phyloP scores from a whole-genome alignment of 164 flowering plant genomes.

The Stephania yunnanensis region DNA sequence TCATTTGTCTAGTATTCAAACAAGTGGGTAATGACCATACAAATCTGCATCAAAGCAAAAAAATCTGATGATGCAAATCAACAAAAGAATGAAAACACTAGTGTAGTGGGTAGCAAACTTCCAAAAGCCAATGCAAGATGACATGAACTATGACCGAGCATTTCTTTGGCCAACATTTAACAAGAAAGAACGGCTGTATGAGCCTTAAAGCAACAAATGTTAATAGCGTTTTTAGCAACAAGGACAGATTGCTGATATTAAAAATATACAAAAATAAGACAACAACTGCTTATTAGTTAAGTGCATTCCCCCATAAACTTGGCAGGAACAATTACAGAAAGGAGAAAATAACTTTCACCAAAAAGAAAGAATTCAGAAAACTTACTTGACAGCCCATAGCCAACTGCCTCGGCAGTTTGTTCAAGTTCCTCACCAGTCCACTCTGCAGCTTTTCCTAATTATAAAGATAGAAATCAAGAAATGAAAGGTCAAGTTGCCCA shows the following conservation, averaged over 20 bases:
- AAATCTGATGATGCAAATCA: not conserved
- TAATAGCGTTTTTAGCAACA: not conserved
- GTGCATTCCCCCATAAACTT: not conserved
- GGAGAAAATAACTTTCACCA: too few species aligned
- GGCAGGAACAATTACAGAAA: slow-evolving; percentile 2
- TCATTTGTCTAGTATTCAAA: not conserved
- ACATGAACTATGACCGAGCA: not conserved
- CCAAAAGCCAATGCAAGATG: not conserved
- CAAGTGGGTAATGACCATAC: not conserved
- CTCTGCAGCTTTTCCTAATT: slow-evolving; percentile 59
- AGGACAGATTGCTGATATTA: not conserved
- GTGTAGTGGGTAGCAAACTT: not conserved
- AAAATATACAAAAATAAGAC: not conserved
- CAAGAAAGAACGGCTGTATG: not conserved
- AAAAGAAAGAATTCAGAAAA: not conserved
- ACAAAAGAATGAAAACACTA: not conserved
- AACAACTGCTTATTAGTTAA: not conserved
- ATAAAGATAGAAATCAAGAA: slow-evolving; percentile 4
- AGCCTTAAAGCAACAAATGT: not conserved
- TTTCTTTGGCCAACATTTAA: not conserved
- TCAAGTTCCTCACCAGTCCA: slow-evolving; percentile 85
- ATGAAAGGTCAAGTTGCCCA: slow-evolving; percentile 3
- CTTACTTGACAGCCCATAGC: slow-evolving; percentile 99
- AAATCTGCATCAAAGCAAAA: not conserved
- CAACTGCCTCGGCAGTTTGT: slow-evolving; percentile 82